phyloP scores from a whole-genome alignment of 2,329 filamentous ascomycete species.

The Capronia americana region DNA sequence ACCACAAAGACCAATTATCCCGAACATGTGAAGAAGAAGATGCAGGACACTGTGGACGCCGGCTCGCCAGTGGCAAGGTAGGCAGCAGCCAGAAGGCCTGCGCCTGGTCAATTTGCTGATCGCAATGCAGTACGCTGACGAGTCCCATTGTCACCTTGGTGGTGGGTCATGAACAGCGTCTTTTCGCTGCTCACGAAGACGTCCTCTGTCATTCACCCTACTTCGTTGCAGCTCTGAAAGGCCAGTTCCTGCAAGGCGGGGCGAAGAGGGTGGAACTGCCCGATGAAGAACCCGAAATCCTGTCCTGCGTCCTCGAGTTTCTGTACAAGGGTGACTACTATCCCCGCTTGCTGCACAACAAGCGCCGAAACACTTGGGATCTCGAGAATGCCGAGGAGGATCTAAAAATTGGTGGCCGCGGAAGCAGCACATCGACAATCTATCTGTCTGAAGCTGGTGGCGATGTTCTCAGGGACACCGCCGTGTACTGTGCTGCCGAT shows the following conservation, averaged over 20 bases:
- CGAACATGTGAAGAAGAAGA: constrained; percentile 82
- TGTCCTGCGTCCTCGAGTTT: constrained; percentile 93
- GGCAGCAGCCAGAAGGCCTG: constrained; percentile 13
- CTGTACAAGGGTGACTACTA: constrained; percentile 97
- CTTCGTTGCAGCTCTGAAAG: constrained; percentile 75
- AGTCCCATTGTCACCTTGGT: constrained; percentile 84
- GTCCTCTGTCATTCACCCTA: constrained; percentile 85
- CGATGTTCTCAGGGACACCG: constrained; percentile 86
- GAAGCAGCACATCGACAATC: constrained; percentile 75
- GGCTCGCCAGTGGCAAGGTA: constrained; percentile 57
- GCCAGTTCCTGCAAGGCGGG: constrained; percentile 69
- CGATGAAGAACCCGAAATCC: constrained; percentile 83
- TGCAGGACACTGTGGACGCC: constrained; percentile 78
- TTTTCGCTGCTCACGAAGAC: constrained; percentile 96
- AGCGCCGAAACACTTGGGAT: constrained; percentile 84
- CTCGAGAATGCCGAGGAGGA: constrained; percentile 74
- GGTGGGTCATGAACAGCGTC: constrained; percentile 80
- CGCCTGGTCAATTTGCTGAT: constrained; percentile 33
- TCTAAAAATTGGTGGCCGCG: constrained; percentile 64
- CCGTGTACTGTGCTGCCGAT: constrained; percentile 89
- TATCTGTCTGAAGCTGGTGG: constrained; percentile 76
- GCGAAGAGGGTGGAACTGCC: constrained; percentile 79
- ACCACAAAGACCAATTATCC: constrained; percentile 75
- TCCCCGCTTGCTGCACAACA: constrained; percentile 85
- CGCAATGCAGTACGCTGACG: constrained; percentile 55